These are phyloP conservation scores for Lepidium didymum DNA, from an alignment of 345 rosid species.

Conservation along the genomic window DNA sequence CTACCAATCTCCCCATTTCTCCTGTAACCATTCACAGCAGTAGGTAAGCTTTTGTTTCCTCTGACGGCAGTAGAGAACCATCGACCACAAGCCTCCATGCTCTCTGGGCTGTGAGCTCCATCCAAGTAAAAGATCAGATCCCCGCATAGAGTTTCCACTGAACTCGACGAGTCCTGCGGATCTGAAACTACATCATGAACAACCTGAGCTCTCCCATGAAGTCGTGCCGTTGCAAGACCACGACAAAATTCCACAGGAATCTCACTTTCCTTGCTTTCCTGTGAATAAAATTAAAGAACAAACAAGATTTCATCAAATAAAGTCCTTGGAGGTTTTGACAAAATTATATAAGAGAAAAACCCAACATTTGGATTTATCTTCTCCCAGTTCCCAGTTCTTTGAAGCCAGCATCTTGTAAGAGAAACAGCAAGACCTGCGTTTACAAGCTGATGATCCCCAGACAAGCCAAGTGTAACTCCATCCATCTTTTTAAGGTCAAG, in stretches of 20 bases:
- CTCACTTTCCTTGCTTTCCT: slow-evolving; percentile 38
- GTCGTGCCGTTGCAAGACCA: slow-evolving; percentile 76
- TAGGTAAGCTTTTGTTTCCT: slow-evolving; percentile 24
- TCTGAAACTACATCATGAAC: slow-evolving; percentile 45
- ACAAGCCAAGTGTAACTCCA: slow-evolving; percentile 55
- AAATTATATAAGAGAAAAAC: slow-evolving; percentile 1
- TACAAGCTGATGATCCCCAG: slow-evolving; percentile 77
- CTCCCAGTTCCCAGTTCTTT: slow-evolving; percentile 64
- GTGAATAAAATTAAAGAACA: background rate
- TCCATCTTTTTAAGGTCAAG: slow-evolving; percentile 42
- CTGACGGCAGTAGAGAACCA: slow-evolving; percentile 68
- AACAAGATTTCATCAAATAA: background rate
- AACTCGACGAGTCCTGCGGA: slow-evolving; percentile 25
- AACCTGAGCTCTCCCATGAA: slow-evolving; percentile 80
- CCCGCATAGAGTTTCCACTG: slow-evolving; percentile 35
- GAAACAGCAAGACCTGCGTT: slow-evolving; percentile 93
- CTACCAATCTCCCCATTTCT: slow-evolving; percentile 14
- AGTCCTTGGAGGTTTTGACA: background rate
- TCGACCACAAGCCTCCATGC: slow-evolving; percentile 78
- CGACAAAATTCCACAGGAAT: slow-evolving; percentile 56
- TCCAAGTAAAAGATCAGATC: slow-evolving; percentile 83
- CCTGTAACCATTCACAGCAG: slow-evolving; percentile 37
- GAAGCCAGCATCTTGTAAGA: slow-evolving; percentile 79
- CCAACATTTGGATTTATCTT: slow-evolving; percentile 45
- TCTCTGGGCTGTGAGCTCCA: slow-evolving; percentile 97